A percentile compares a stretch with the other conserved stretches of the same genome.
Conservation (phyloP, 2,329 filamentous ascomycete genomes). For the Amesomyces nigricolor region DNA sequence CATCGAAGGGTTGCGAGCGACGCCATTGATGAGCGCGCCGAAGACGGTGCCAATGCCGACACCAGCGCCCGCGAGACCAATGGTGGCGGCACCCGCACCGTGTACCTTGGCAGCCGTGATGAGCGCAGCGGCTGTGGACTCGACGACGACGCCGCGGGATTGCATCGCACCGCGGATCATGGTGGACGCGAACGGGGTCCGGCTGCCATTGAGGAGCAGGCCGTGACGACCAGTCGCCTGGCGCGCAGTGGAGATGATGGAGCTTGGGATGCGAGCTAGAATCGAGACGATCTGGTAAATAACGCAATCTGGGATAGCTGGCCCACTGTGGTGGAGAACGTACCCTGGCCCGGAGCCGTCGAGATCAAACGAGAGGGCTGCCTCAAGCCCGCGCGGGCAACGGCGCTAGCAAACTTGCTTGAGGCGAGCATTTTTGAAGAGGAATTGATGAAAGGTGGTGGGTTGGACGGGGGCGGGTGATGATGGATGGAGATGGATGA, state of each 20-base stretch:
- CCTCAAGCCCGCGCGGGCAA: conserved; percentile 24
- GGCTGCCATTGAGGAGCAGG: conserved; percentile 25
- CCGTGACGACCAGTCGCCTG: conserved; percentile 22
- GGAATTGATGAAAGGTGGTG: conserved; percentile 6
- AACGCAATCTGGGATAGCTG: conserved; percentile 14
- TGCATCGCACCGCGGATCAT: conserved; percentile 25
- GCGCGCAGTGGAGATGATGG: conserved; percentile 25
- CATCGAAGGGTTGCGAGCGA: conserved; percentile 25
- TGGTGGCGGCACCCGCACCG: conserved; percentile 25
- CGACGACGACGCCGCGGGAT: conserved; percentile 27
- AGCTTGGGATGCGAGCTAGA: conserved; percentile 26
- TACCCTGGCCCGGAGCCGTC: conserved; percentile 22
- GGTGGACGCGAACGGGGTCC: conserved; percentile 20
- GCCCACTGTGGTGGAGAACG: conserved; percentile 15
- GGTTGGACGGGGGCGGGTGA: background rate
- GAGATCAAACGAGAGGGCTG: conserved; percentile 24
- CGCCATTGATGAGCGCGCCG: conserved; percentile 23
- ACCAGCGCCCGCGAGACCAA: conserved; percentile 26
- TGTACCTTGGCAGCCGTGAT: conserved; percentile 25
- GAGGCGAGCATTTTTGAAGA: conserved; percentile 22
- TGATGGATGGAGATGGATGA: conserved; percentile 9
- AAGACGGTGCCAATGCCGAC: conserved; percentile 26
- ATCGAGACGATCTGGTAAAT: conserved; percentile 16
- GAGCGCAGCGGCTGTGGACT: conserved; percentile 26
- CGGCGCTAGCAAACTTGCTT: conserved; percentile 22